Base-by-base conservation (phyloP, 371 early-diverging fungal species). In the Saksenaea oblongispora region DNA sequence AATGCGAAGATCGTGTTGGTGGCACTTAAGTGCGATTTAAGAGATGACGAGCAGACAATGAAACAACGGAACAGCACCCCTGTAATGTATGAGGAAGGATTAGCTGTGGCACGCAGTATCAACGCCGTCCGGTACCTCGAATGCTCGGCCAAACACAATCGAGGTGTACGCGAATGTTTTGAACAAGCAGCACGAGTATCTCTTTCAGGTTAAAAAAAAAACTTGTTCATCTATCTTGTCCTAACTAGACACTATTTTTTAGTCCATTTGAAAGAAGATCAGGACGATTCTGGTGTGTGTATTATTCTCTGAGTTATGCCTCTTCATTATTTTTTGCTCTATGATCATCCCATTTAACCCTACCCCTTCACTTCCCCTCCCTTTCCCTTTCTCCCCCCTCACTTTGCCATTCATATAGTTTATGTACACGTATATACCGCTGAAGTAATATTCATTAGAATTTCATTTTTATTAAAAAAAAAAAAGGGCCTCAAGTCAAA, bases 11-110 rank as follows among this genome's bases (percentile, higher is more conserved):
- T 87, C 13, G 57, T 83, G 5, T 56, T 87, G 22, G 80, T 84
- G 5, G 87, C 83, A 22, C 71, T 84, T 22, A 87, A 87, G 69
- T 83, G 82, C 59, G 87, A 87, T 71, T 65, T 87, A 36, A 67
- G 87, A 55, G 73, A 76, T 34, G 81, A 81, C 54, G 69, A 71
- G 34, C 34, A 58, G 8, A 53, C 63, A 9, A 66, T 63, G 31
- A 36, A 59, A 36, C 56, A 63, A 42, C 42, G 54, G 31, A 67
- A 71, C 17, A 42, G 31, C 13, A 62, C 44, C 17, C 73, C 82
- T 3, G 69, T 84, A 4, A 35, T 74, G 31, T 84, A 82, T 61
- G 78, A 84, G 63, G 79, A 84, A 81, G 84, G 84, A 5, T 36
- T 80, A 22, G 71, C 59, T 9, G 73, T 81, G 24, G 84, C 84